phyloP scores from a whole-genome alignment of 345 rosid species.

The Ceriops zippeliana region DNA sequence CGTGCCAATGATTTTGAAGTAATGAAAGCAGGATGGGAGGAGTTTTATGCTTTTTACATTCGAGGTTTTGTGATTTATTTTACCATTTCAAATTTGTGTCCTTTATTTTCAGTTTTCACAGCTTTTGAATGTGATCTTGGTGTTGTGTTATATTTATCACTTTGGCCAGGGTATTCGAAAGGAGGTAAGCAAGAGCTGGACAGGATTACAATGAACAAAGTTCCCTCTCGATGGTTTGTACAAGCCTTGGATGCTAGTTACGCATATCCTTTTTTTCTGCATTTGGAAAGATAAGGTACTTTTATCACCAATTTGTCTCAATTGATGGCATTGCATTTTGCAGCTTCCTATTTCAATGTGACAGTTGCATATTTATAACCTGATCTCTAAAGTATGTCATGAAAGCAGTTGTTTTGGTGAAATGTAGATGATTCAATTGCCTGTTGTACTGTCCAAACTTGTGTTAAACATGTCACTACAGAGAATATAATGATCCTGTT shows the following conservation, averaged over 20 bases:
- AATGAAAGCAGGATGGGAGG: slow-evolving; percentile 79
- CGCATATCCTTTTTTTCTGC: slow-evolving; percentile 48
- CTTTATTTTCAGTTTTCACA: not conserved
- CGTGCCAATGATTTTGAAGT: slow-evolving; percentile 65
- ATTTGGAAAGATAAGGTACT: slow-evolving; percentile 69
- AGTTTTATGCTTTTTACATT: slow-evolving; percentile 56
- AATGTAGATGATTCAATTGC: too few relatives aligned
- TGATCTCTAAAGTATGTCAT: too few relatives aligned
- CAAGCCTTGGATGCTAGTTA: slow-evolving; percentile 65
- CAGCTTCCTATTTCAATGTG: not conserved
- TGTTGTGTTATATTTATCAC: too few relatives aligned
- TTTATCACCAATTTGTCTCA: not conserved
- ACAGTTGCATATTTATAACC: too few relatives aligned
- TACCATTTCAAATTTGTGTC: not conserved
- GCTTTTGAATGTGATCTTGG: not conserved
- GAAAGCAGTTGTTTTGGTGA: too few relatives aligned
- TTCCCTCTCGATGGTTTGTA: slow-evolving; percentile 90
- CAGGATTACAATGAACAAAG: slow-evolving; percentile 63
- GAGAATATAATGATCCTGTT: slow-evolving; percentile 51
- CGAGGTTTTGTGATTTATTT: slow-evolving; percentile 23
- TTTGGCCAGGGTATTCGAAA: slow-evolving; percentile 48
- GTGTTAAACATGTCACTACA: not conserved
- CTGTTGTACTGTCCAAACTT: not conserved
- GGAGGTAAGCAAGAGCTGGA: slow-evolving; percentile 68
- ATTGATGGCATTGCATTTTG: not conserved